phyloP scores from a whole-genome alignment of 768 basidiomycete genomes.

The Mycena crocata region DNA sequence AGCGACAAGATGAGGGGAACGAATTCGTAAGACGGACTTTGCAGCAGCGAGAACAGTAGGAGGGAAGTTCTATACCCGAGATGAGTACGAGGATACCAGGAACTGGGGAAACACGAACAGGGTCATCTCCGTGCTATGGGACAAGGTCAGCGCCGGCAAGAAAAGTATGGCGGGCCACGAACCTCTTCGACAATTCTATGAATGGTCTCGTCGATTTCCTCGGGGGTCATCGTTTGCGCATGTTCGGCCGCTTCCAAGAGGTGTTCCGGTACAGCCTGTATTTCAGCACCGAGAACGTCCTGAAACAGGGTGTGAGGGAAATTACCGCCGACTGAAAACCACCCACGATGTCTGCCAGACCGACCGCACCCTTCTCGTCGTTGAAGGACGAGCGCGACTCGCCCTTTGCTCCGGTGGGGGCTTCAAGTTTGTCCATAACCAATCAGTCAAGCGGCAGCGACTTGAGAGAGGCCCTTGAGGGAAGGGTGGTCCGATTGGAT shows the following conservation, averaged over 20 bases:
- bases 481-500: too few relatives aligned
- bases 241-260: slow-evolving; percentile 28
- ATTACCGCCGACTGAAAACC: neutral
- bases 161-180: neutral
- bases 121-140: neutral
- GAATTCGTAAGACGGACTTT: neutral
- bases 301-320: neutral
- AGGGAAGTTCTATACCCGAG: slow-evolving; percentile 21
- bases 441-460: neutral
- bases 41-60: slow-evolving; percentile 9
- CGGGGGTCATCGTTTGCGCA: slow-evolving; percentile 22
- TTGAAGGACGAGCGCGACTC: neutral
- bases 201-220: slow-evolving; percentile 33
- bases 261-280: slow-evolving; percentile 26
- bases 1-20: neutral
- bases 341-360: slow-evolving; percentile 13
- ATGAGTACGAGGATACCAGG: neutral
- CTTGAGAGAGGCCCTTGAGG: neutral
- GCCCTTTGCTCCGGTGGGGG: neutral
- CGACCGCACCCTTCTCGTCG: neutral
- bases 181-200: slow-evolving; percentile 32
- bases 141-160: neutral
- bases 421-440: neutral
- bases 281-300: slow-evolving; percentile 23
- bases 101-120: neutral